phyloP scores from a whole-genome alignment of 2,329 filamentous ascomycete species.

The Hypoxylon sp. region DNA sequence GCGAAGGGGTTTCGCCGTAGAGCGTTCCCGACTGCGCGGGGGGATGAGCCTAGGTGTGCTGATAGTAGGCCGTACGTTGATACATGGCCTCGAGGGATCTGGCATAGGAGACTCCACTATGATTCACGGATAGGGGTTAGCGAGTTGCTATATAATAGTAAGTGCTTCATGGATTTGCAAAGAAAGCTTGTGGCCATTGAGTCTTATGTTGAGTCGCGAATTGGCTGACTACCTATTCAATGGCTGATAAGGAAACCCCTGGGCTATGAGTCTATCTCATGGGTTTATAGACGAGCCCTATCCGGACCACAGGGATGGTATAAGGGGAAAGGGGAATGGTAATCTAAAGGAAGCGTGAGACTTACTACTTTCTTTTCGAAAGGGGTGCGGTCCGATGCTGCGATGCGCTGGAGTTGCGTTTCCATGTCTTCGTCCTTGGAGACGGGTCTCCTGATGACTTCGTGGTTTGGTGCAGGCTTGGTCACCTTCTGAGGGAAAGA shows the following conservation, averaged over 20 bases:
- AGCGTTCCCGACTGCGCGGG: conserved; percentile 58
- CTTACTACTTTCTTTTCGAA: conserved; percentile 71
- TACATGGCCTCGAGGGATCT: conserved; percentile 81
- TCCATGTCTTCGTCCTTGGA: conserved; percentile 53
- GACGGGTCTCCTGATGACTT: conserved; percentile 11
- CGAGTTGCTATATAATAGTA: neutral
- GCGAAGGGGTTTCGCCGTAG: conserved; percentile 86
- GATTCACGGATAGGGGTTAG: conserved; percentile 3
- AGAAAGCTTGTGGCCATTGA: neutral
- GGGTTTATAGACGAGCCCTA: neutral
- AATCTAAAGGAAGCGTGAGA: neutral
- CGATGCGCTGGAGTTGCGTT: conserved; percentile 62
- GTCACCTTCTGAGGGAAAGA: conserved; percentile 29
- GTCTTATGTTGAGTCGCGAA: neutral
- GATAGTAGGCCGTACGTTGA: conserved; percentile 85
- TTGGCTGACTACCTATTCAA: too few species aligned
- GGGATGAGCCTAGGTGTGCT: conserved; percentile 59
- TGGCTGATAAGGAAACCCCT: neutral
- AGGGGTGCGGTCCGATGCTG: conserved; percentile 61
- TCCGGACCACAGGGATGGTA: neutral
- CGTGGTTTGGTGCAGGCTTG: conserved; percentile 19
- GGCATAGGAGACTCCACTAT: conserved; percentile 77
- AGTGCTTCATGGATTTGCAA: neutral
- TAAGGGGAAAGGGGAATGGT: neutral
- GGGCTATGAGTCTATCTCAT: neutral